Conservation (phyloP, 352 stramenopile species). For the Phytophthora palmivora region DNA sequence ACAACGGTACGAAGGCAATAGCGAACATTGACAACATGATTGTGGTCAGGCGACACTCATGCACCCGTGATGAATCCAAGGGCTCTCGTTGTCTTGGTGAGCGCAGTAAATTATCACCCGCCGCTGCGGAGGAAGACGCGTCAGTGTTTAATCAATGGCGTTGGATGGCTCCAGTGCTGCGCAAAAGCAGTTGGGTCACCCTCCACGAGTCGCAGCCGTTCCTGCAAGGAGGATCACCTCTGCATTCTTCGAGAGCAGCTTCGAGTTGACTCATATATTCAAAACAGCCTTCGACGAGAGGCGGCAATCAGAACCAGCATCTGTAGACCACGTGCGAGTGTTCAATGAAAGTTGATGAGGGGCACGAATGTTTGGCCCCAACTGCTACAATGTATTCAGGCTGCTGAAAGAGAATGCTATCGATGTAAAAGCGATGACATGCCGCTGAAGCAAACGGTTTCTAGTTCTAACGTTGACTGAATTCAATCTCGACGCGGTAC, state of each 20-base stretch:
- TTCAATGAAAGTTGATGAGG: constrained; percentile 20
- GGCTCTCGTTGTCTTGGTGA: background rate
- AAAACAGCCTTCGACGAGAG: constrained; percentile 15
- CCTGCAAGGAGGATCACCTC: background rate
- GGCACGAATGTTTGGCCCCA: constrained; percentile 16
- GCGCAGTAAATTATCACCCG: constrained; percentile 9
- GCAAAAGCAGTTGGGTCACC: constrained; percentile 29
- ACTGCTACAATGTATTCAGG: constrained; percentile 2
- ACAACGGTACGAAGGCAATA: constrained; percentile 5
- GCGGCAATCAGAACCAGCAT: constrained; percentile 17
- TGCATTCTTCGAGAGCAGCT: background rate
- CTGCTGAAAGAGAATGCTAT: constrained; percentile 20
- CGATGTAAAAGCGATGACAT: constrained; percentile 23
- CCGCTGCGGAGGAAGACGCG: constrained; percentile 6
- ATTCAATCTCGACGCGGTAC: background rate
- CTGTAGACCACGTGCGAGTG: constrained; percentile 23
- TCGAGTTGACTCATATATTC: constrained; percentile 11
- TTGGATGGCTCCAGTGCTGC: constrained; percentile 1
- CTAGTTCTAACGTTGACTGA: too few relatives aligned
- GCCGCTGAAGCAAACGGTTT: constrained; percentile 2
- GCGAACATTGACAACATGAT: constrained; percentile 9
- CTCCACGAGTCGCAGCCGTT: background rate
- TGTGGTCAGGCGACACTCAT: background rate
- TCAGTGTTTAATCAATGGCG: constrained; percentile 11
- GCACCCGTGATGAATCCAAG: constrained; percentile 5